phyloP scores from a whole-genome alignment of 2,329 filamentous ascomycete genomes.

The Colletotrichum plurivorum region DNA sequence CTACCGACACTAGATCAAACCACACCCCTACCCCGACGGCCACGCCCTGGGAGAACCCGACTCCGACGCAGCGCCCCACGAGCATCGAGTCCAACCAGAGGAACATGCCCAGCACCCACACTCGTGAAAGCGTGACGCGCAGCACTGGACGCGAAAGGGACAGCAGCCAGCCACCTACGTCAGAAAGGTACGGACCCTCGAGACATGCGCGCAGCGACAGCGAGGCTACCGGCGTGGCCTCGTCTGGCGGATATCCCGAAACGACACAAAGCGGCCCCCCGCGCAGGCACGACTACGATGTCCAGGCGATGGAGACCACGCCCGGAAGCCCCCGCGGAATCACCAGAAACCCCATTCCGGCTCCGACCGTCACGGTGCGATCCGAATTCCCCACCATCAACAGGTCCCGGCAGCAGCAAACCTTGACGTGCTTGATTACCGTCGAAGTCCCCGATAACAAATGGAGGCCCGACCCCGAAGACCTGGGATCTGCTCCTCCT shows the following conservation, averaged over 20 bases:
- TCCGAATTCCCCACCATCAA: slow-evolving; percentile 97
- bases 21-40: slow-evolving; percentile 72
- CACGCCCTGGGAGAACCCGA: slow-evolving; percentile 77
- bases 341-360: slow-evolving; percentile 87
- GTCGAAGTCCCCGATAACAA: slow-evolving; percentile 94
- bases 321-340: slow-evolving; percentile 80
- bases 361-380: slow-evolving; percentile 92
- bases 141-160: slow-evolving; percentile 59
- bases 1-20: slow-evolving; percentile 72
- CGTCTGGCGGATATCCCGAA: slow-evolving; percentile 85
- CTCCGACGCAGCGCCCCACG: slow-evolving; percentile 67
- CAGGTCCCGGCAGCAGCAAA: slow-evolving; percentile 93
- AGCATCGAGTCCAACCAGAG: slow-evolving; percentile 61
- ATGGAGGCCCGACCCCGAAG: slow-evolving; percentile 89
- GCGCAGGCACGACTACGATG: slow-evolving; percentile 92
- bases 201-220: slow-evolving; percentile 84
- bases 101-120: slow-evolving; percentile 49
- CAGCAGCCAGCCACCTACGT: slow-evolving; percentile 61
- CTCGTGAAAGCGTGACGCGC: slow-evolving; percentile 54
- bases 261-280: slow-evolving; percentile 77
- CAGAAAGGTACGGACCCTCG: slow-evolving; percentile 61
- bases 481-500: slow-evolving; percentile 71
- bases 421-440: slow-evolving; percentile 92
- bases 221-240: slow-evolving; percentile 79
- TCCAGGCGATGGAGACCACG: slow-evolving; percentile 94